Percentiles rank a stretch among this genome's conserved stretches.
Evolutionary conservation across 179 eudicot species (phyloP).

Genomic region (Beta lomatogona): DNA sequence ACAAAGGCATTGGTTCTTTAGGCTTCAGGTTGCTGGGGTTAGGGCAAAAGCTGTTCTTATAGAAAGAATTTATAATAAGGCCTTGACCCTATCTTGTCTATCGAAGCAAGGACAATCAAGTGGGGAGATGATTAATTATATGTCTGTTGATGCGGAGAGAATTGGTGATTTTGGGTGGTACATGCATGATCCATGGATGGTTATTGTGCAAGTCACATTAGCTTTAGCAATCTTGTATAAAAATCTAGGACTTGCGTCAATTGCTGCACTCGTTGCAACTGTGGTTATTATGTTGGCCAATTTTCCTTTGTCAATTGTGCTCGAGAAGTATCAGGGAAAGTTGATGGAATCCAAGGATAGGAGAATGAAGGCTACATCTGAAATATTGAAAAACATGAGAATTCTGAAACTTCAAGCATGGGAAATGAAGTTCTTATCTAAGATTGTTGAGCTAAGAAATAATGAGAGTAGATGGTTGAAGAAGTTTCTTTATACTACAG

Average conservation of each 20-base stretch:
- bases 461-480: conserved; percentile 66
- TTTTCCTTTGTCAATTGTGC: conserved; percentile 55
- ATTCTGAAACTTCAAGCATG: conserved; percentile 88
- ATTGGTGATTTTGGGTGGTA: conserved; percentile 64
- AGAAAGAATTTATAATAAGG: conserved; percentile 58
- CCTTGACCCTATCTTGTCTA: conserved; percentile 54
- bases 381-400: conserved; percentile 77
- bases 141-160: conserved; percentile 85
- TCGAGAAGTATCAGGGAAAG: conserved; percentile 59
- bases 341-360: conserved; percentile 73
- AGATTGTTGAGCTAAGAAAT: conserved; percentile 56
- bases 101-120: conserved; percentile 62
- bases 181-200: conserved; percentile 82
- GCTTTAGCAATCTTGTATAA: conserved; percentile 67
- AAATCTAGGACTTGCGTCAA: conserved; percentile 69
- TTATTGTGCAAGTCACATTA: conserved; percentile 54
- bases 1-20: conserved; percentile 68
- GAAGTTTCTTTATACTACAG: conserved; percentile 48
- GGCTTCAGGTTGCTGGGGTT: conserved; percentile 51
- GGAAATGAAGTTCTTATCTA: conserved; percentile 85
- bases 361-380: conserved; percentile 86
- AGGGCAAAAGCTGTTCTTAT: conserved; percentile 53
- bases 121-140: conserved; percentile 76
- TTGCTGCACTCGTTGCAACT: conserved; percentile 63
- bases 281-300: conserved; percentile 60